Percentiles rank a stretch among this genome's conserved stretches.
Conservation (phyloP, 164 flowering plant genomes). For the Taxillus chinensis region DNA sequence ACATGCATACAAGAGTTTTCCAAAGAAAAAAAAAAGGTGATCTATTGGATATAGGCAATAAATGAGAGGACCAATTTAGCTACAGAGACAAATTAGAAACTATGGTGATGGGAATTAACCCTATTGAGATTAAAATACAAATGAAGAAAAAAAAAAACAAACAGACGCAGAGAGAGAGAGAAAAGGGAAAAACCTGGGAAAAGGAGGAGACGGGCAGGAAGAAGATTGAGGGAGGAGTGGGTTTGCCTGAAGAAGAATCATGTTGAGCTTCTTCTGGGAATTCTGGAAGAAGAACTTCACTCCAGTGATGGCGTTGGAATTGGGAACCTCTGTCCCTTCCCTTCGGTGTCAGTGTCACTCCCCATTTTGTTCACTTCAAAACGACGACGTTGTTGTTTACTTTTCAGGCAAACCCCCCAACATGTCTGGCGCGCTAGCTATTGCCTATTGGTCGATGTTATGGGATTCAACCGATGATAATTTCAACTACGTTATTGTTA, state of each 20-base stretch:
- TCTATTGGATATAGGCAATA: background rate
- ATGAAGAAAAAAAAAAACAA: background rate
- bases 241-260: background rate
- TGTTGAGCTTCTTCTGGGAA: background rate
- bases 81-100: too few relatives aligned
- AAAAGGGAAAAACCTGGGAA: background rate
- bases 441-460: too few relatives aligned
- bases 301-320: background rate
- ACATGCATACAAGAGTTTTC: too few relatives aligned
- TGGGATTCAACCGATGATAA: too few relatives aligned
- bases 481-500: too few relatives aligned
- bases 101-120: background rate
- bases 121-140: background rate
- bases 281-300: background rate
- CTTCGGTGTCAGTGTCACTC: too few relatives aligned
- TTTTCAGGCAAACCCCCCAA: too few relatives aligned
- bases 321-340: background rate
- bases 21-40: too few relatives aligned
- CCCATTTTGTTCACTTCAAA: too few relatives aligned
- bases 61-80: background rate
- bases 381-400: too few relatives aligned
- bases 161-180: background rate
- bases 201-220: background rate
- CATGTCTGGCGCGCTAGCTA: too few relatives aligned
- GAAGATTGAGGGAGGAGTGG: background rate